A percentile compares a stretch with the other conserved stretches of the same genome.
phyloP scores from a whole-genome alignment of 108 stramenopile genomes.

The Skeletonema potamos region DNA sequence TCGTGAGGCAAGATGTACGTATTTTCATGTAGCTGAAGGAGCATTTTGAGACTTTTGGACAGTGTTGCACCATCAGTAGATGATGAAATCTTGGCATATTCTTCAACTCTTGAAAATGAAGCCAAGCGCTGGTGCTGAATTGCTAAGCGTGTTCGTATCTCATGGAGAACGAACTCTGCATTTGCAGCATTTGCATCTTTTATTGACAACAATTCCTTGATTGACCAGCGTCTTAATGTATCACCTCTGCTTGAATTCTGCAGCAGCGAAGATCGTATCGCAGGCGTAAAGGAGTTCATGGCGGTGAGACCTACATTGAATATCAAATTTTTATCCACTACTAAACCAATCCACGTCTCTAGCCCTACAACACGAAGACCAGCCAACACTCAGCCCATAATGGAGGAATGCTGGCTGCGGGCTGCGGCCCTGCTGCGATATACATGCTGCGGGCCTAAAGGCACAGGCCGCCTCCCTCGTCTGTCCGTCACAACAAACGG shows the following conservation, averaged over 20 bases:
- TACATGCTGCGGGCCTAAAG: no score
- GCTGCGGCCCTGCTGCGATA: no score
- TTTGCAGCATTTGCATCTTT: not conserved
- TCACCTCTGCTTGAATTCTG: conserved; percentile 3
- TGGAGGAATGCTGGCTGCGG: no score
- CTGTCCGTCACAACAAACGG: no score
- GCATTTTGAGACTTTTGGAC: conserved; percentile 22
- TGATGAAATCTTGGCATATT: conserved; percentile 9
- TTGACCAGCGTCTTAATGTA: conserved; percentile 16
- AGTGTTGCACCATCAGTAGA: conserved; percentile 3
- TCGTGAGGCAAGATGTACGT: conserved; percentile 25
- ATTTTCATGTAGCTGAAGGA: conserved; percentile 36
- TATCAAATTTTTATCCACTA: no score
- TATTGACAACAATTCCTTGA: not conserved
- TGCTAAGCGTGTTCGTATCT: not conserved
- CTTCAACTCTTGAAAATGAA: conserved; percentile 11
- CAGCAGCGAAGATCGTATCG: conserved; percentile 13
- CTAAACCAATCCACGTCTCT: no score
- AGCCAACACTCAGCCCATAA: no score
- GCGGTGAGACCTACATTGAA: no score
- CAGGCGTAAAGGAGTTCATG: conserved; percentile 5
- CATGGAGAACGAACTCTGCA: not conserved
- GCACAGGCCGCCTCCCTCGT: no score
- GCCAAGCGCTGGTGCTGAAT: not conserved
- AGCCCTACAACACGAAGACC: no score